phyloP scores from a whole-genome alignment of 352 stramenopile species.

The Thalassiosira hispida region DNA sequence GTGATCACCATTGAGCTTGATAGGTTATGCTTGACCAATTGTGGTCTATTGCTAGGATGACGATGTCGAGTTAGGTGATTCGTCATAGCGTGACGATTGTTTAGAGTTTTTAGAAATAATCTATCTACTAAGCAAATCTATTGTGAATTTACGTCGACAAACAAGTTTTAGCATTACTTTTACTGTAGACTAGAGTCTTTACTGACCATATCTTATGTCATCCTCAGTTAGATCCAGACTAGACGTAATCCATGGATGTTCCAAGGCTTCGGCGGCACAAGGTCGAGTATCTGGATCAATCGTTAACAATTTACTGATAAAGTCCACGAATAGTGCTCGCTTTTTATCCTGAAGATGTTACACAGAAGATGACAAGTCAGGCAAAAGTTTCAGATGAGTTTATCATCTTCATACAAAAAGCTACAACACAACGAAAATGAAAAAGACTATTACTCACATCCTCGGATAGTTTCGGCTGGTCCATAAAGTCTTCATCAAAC shows the following conservation, averaged over 20 bases:
- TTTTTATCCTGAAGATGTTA: slow-evolving; percentile 44
- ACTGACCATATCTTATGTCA: slow-evolving; percentile 68
- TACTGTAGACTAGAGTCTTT: slow-evolving; percentile 6
- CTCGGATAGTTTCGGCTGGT: slow-evolving; percentile 37
- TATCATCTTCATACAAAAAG: slow-evolving; percentile 16
- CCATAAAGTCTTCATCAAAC: slow-evolving; percentile 73
- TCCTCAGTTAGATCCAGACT: slow-evolving; percentile 75
- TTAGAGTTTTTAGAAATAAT: too few relatives aligned
- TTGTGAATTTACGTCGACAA: too few relatives aligned
- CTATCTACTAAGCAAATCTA: too few relatives aligned
- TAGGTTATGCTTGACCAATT: too few relatives aligned
- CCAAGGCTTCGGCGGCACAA: slow-evolving; percentile 76
- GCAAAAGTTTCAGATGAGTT: neutral
- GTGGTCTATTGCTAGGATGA: too few relatives aligned
- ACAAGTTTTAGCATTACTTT: too few relatives aligned
- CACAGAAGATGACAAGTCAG: slow-evolving; percentile 2
- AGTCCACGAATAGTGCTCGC: slow-evolving; percentile 76
- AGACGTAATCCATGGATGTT: slow-evolving; percentile 84
- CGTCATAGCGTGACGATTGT: too few relatives aligned
- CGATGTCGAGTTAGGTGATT: too few relatives aligned
- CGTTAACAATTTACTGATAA: slow-evolving; percentile 79
- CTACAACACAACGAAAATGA: neutral
- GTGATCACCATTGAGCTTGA: too few relatives aligned
- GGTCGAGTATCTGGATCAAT: slow-evolving; percentile 77
- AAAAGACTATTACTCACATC: slow-evolving; percentile 37